phyloP scores from a whole-genome alignment of 2,329 filamentous ascomycete genomes.

The Diplocarpon mali region DNA sequence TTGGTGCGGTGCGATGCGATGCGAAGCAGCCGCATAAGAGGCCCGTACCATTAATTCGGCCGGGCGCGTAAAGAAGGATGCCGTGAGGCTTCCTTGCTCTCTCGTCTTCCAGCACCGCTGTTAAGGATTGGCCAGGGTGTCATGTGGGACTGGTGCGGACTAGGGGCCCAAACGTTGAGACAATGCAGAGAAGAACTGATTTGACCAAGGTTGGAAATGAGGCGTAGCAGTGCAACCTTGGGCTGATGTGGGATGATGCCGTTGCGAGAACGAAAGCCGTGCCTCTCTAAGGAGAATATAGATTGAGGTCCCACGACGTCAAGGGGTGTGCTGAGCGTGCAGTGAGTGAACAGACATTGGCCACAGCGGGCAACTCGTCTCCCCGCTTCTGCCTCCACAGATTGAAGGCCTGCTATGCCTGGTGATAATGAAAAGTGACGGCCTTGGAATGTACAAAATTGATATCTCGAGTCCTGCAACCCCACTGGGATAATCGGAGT shows the following conservation, averaged over 20 bases:
- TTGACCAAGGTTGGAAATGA: slow-evolving; percentile 13
- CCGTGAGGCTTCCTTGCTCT: slow-evolving; percentile 22
- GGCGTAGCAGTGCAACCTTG: slow-evolving; percentile 5
- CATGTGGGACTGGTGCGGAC: slow-evolving; percentile 17
- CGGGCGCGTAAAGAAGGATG: slow-evolving; percentile 28
- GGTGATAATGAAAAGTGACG: slow-evolving; percentile 18
- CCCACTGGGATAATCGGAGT: slow-evolving; percentile 29
- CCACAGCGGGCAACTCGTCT: slow-evolving; percentile 5
- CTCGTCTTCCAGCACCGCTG: slow-evolving; percentile 13
- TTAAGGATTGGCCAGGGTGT: slow-evolving; percentile 18
- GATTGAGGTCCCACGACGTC: slow-evolving; percentile 15
- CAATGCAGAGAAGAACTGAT: slow-evolving; percentile 12
- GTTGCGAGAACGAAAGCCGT: slow-evolving; percentile 11
- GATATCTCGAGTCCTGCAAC: slow-evolving; percentile 20
- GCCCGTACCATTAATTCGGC: slow-evolving; percentile 19
- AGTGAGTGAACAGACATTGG: background rate
- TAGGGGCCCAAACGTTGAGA: slow-evolving; percentile 15
- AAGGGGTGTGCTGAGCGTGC: slow-evolving; percentile 3
- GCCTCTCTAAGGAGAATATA: background rate
- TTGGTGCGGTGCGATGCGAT: slow-evolving; percentile 22
- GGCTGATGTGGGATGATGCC: slow-evolving; percentile 15
- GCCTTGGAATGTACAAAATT: slow-evolving; percentile 12
- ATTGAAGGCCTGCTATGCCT: slow-evolving; percentile 23
- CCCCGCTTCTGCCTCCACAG: slow-evolving; percentile 11
- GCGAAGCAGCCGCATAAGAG: slow-evolving; percentile 21